A percentile compares a stretch with the other conserved stretches of the same genome.
phyloP scores from a whole-genome alignment of 208 protist genomes.

The Leishmania amazonensis region DNA sequence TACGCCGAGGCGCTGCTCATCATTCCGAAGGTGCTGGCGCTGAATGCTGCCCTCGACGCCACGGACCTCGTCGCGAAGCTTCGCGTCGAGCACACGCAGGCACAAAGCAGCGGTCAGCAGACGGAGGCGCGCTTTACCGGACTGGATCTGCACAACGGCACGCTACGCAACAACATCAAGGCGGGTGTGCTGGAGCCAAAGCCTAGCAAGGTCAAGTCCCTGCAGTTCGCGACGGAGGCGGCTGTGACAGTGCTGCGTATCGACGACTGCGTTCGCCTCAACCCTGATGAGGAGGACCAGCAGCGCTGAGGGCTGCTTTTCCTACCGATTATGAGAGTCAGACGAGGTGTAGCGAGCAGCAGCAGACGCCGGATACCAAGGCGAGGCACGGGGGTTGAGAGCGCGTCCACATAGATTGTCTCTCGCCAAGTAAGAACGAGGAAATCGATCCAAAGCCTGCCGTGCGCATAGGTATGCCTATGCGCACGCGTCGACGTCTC shows the following conservation, averaged over 20 bases:
- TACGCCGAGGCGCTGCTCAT: conserved; percentile 99
- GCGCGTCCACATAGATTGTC: neutral
- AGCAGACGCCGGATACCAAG: neutral
- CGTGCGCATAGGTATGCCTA: neutral
- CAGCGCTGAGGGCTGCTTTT: conserved; percentile 13
- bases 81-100: conserved; percentile 94
- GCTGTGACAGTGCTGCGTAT: conserved; percentile 99
- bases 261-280: conserved; percentile 99
- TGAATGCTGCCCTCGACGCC: conserved; percentile 99
- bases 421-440: neutral
- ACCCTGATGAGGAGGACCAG: conserved; percentile 82
- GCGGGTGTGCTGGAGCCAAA: conserved; percentile 99
- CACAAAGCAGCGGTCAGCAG: conserved; percentile 44
- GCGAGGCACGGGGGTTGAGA: neutral
- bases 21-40: conserved; percentile 98
- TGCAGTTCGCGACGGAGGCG: conserved; percentile 99
- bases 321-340: neutral
- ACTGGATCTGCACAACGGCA: conserved; percentile 96
- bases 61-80: conserved; percentile 99
- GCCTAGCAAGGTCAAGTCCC: conserved; percentile 98
- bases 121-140: conserved; percentile 79
- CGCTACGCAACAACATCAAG: conserved; percentile 96
- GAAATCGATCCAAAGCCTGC: neutral
- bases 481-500: neutral
- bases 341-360: neutral